Evolutionary conservation across 495 filamentous ascomycete genomes (phyloP).

Genomic region (Penicillium paxilli): DNA sequence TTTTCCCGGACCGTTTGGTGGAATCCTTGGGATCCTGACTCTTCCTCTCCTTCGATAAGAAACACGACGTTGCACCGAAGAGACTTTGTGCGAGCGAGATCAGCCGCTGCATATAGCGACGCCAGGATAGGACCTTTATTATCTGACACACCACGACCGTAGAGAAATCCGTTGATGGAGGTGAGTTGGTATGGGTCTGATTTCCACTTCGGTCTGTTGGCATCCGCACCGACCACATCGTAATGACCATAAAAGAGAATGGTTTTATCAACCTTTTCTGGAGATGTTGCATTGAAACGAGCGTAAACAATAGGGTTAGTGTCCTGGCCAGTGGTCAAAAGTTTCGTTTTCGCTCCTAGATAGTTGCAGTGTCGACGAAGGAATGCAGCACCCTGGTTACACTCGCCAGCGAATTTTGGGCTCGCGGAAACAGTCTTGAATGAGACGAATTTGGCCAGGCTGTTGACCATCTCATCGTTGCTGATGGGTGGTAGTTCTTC

Average conservation of each 20-base stretch:
- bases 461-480: constrained; percentile 79
- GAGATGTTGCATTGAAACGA: constrained; percentile 66
- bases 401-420: constrained; percentile 81
- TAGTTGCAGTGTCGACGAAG: constrained; percentile 86
- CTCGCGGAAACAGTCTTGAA: constrained; percentile 89
- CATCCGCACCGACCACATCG: constrained; percentile 94
- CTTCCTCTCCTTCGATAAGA: constrained; percentile 95
- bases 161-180: constrained; percentile 88
- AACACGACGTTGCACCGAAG: constrained; percentile 88
- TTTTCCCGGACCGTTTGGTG: constrained; percentile 72
- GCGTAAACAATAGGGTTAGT: constrained; percentile 91
- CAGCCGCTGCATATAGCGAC: constrained; percentile 87
- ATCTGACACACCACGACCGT: constrained; percentile 94
- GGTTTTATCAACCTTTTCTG: constrained; percentile 68
- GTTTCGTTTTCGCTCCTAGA: constrained; percentile 82
- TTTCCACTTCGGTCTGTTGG: constrained; percentile 73
- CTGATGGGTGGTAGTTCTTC: constrained; percentile 52
- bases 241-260: constrained; percentile 98
- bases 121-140: constrained; percentile 96
- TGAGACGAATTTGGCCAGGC: constrained; percentile 79
- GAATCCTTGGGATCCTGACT: constrained; percentile 90
- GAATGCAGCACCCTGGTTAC: constrained; percentile 87
- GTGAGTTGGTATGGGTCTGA: constrained; percentile 82
- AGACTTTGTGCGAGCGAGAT: constrained; percentile 73
- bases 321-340: constrained; percentile 71